Percentiles rank a stretch among this genome's conserved stretches.
Conservation (phyloP, 2,329 filamentous ascomycete genomes). For the Fusarium sp. region DNA sequence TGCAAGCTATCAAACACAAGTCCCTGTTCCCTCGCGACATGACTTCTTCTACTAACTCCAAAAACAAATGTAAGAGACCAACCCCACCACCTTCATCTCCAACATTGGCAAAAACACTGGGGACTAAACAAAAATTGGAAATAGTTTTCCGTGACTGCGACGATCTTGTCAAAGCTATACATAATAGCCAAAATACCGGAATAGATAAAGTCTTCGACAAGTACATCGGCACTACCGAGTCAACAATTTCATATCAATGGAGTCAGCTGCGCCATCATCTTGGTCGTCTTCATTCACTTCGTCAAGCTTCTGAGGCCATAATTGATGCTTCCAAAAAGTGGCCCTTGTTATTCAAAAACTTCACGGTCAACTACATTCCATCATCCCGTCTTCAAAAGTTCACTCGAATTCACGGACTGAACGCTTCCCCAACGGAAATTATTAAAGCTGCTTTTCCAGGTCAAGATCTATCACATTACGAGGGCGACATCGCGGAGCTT, state of each 20-base stretch:
- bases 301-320: background rate
- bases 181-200: background rate
- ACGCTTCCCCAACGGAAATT: background rate
- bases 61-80: background rate
- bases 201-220: background rate
- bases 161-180: constrained; percentile 2
- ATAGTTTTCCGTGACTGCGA: constrained; percentile 2
- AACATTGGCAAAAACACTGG: background rate
- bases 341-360: background rate
- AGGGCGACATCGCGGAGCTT: background rate
- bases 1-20: background rate
- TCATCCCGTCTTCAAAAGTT: background rate
- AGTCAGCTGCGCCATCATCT: constrained; percentile 3
- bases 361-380: background rate
- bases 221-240: background rate
- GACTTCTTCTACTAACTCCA: background rate
- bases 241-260: background rate
- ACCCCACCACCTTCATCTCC: background rate
- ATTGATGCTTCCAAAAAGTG: background rate
- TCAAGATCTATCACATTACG: background rate
- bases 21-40: constrained; percentile 1
- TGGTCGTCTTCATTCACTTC: constrained; percentile 1
- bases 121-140: background rate
- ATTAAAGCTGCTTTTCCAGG: background rate
- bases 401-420: no score